Base-by-base conservation (phyloP, 2,329 filamentous ascomycete species). In the Pseudogymnoascus sp. region DNA sequence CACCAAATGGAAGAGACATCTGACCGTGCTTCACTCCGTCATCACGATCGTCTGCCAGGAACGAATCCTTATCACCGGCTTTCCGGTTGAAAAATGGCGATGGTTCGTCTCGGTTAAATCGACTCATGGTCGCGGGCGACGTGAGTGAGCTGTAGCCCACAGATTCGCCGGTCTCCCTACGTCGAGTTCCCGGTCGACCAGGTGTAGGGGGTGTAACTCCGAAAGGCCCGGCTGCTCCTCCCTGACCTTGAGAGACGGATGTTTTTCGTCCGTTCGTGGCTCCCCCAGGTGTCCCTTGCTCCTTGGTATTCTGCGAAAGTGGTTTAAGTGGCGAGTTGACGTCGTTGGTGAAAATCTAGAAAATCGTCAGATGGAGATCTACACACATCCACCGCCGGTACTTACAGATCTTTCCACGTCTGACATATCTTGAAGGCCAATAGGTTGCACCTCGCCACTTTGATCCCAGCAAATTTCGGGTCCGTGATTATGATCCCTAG, bases 251-350 rank as follows among this genome's bases (percentile, higher is more conserved):
- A 19, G 93, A 95, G 60, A 96, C 77, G 0, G 93, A 97, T 14
- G 87, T 81, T 78, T 96, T 97, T 64, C 93, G 90, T 60, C 88
- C 84, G 63, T 89, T 87, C 10, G 82, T 72, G 10, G 81, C 81
- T 74, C 83, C 75, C 76, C 83, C 75, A 75, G 83, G 74, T 75
- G 82, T 66, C 76, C 81, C 76, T 78, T 86, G 79, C 45, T 85
- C 82, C 70, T 88, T 86, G 23, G 79, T 75, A 66, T 80, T 84
- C 72, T 90, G 89, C 34, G 86, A 85, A 19, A 90, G 90, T 7
- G 90, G 89, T 77, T 98, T 98, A 69, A 97, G 80, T 36, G 92
- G 90, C 37, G 95, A 97, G 76, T 98, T 99, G 73, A 99, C 92
- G 68, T 96, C 95, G 61, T 84, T 85, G 61, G 86, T 78, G 76